phyloP scores from a whole-genome alignment of 1,284 basidiomycete species.

The Xanthoconium separans region DNA sequence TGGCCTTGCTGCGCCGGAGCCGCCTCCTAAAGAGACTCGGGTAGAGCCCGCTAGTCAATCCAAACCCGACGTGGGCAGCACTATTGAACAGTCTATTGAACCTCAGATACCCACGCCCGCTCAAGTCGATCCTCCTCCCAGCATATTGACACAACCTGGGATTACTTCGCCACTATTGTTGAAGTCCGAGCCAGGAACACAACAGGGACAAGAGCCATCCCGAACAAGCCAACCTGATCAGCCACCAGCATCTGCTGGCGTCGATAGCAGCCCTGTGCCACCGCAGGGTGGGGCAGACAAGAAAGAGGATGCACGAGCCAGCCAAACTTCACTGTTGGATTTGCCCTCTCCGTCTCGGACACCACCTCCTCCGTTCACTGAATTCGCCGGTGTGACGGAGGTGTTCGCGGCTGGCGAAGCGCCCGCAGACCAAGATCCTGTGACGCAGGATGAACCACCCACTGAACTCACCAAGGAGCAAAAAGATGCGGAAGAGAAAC shows the following conservation, averaged over 20 bases:
- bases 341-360: constrained; percentile 9
- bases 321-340: constrained; percentile 7
- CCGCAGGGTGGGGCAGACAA: not conserved
- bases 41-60: not conserved
- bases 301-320: not conserved
- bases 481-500: constrained; percentile 23
- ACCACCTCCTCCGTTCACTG: constrained; percentile 31
- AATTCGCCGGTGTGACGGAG: constrained; percentile 14
- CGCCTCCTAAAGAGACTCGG: constrained; percentile 5
- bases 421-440: constrained; percentile 7
- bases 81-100: constrained; percentile 8
- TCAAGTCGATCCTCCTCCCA: constrained; percentile 26
- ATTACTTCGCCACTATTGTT: constrained; percentile 10
- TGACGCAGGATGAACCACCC: constrained; percentile 21
- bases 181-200: not conserved
- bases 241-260: constrained; percentile 5
- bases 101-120: constrained; percentile 17
- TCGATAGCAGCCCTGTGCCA: constrained; percentile 8
- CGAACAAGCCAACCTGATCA: constrained; percentile 3
- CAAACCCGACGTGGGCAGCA: constrained; percentile 4
- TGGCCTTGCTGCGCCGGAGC: not conserved
- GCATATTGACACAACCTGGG: constrained; percentile 14
- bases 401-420: constrained; percentile 6
- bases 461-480: constrained; percentile 27
- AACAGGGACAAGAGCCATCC: constrained; percentile 1